phyloP scores from a whole-genome alignment of 306 rosid genomes.

The Mucuna pruriens region DNA sequence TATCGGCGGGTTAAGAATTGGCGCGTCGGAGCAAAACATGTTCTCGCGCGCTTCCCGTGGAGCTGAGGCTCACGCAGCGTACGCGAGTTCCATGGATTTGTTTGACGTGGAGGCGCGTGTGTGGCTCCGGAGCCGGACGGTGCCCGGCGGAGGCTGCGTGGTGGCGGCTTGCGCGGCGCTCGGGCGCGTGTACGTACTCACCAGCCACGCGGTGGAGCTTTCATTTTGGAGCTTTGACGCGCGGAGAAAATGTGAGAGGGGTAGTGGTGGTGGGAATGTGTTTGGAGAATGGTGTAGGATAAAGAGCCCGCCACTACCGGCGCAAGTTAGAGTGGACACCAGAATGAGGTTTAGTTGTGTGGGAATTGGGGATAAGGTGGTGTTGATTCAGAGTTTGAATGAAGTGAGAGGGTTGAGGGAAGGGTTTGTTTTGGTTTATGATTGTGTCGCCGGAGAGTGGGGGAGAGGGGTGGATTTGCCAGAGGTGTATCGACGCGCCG shows the following conservation, averaged over 20 bases:
- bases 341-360: conserved; percentile 69
- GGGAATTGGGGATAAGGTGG: conserved; percentile 66
- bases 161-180: conserved; percentile 69
- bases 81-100: conserved; percentile 83
- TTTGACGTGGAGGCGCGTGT: conserved; percentile 60
- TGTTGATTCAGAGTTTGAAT: conserved; percentile 56
- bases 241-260: conserved; percentile 19
- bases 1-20: conserved; percentile 70
- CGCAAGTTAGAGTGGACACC: conserved; percentile 59
- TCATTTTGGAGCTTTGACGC: conserved; percentile 77
- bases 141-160: conserved; percentile 73
- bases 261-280: not conserved
- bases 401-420: conserved; percentile 53
- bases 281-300: conserved; percentile 76
- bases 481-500: conserved; percentile 69
- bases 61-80: conserved; percentile 57
- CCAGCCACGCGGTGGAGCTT: conserved; percentile 78
- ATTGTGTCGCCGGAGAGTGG: conserved; percentile 60
- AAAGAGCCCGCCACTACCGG: conserved; percentile 65
- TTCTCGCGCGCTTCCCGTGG: conserved; percentile 42
- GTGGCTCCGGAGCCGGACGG: conserved; percentile 69
- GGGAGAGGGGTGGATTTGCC: conserved; percentile 57
- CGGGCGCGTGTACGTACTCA: conserved; percentile 51
- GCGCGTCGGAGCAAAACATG: conserved; percentile 43
- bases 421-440: conserved; percentile 61